These are phyloP conservation scores for Claviceps monticola DNA, from an alignment of 2,329 filamentous ascomycete species.

Conservation along the genomic window DNA sequence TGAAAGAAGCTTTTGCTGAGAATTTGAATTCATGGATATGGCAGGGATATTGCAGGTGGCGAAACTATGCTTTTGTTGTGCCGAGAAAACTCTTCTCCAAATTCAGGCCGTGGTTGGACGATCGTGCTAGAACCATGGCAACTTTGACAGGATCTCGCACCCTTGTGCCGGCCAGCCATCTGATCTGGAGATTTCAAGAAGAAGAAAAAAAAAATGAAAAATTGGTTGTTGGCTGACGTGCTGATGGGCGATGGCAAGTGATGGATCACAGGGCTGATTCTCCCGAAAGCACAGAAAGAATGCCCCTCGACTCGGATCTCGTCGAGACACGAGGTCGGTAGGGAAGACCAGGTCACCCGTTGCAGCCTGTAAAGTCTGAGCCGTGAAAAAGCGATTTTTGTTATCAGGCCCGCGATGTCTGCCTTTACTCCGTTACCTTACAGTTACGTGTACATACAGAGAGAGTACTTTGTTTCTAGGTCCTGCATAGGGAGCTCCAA, in stretches of 20 bases:
- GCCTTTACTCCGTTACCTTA: too few species aligned
- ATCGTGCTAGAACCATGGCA: background rate
- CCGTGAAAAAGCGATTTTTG: too few species aligned
- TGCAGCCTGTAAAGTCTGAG: background rate
- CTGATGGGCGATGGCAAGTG: background rate
- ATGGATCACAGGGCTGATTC: conserved; percentile 6
- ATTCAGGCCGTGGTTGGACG: background rate
- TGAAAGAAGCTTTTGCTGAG: background rate
- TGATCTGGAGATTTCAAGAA: background rate
- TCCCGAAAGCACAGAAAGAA: background rate
- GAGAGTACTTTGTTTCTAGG: too few species aligned
- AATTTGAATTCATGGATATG: background rate
- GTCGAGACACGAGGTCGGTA: too few species aligned
- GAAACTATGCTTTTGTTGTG: background rate
- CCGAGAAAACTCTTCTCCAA: background rate
- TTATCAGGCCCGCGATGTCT: too few species aligned
- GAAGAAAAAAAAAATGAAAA: background rate
- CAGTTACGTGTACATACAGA: too few species aligned
- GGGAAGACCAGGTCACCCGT: background rate
- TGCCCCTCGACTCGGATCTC: too few species aligned
- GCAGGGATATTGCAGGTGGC: background rate
- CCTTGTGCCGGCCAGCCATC: background rate
- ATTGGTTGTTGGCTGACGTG: background rate
- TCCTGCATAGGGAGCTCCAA: too few species aligned
- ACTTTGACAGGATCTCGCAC: background rate